These are phyloP conservation scores for Clonostachys rhizophaga DNA, from an alignment of 2,329 filamentous ascomycete species.

Conservation along the genomic window DNA sequence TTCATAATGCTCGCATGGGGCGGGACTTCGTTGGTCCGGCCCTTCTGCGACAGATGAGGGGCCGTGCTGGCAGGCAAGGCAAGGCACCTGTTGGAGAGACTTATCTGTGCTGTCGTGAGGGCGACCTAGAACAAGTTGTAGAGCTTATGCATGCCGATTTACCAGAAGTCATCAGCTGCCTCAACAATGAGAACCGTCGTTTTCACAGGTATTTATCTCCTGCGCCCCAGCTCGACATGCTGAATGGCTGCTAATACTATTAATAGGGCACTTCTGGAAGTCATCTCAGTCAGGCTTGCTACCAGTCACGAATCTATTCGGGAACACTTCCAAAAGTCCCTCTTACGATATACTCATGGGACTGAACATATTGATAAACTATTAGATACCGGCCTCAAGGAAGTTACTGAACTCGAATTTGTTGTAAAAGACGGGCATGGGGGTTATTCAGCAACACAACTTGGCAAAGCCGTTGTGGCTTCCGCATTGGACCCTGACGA, in stretches of 20 bases:
- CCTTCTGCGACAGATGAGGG: conserved; percentile 78
- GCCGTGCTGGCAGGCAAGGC: conserved; percentile 71
- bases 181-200: conserved; percentile 62
- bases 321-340: conserved; percentile 64
- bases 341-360: conserved; percentile 56
- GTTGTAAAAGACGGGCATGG: conserved; percentile 43
- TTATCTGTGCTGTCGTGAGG: conserved; percentile 67
- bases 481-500: conserved; percentile 72
- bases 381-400: conserved; percentile 53
- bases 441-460: conserved; percentile 55
- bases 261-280: conserved; percentile 63
- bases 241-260: conserved; percentile 7
- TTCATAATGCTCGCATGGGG: conserved; percentile 73
- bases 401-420: conserved; percentile 51
- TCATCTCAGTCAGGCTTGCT: conserved; percentile 63
- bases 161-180: conserved; percentile 63
- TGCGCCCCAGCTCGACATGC: not conserved
- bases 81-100: conserved; percentile 76
- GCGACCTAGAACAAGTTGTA: conserved; percentile 65
- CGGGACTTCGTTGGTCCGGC: conserved; percentile 72
- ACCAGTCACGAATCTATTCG: conserved; percentile 59
- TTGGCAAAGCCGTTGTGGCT: conserved; percentile 68
- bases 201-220: conserved; percentile 59
- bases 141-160: conserved; percentile 69
- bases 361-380: conserved; percentile 42